Evolutionary conservation across 225 moss, liverwort and hornwort genomes (phyloP), one percentile per base, ranked within the genome.

Genomic region (Straminergon stramineum): DNA sequence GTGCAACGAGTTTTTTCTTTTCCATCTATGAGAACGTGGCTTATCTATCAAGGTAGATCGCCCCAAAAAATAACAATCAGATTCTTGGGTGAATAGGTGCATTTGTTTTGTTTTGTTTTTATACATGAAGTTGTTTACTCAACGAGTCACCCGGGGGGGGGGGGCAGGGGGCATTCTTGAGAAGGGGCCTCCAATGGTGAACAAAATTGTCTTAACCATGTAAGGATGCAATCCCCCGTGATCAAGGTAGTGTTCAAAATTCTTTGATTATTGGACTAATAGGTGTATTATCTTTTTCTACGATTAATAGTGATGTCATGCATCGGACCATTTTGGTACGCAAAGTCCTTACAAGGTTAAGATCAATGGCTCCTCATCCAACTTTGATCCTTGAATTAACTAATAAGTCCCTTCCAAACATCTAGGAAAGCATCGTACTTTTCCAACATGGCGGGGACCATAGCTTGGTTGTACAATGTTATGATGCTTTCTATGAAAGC

Each of bases 21-120:
- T 17, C 2, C 2, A 6, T 31, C 5, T 55, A 37, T 1, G 0
- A 37, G 1, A 17, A 37, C 0, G 4, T 1, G 2, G 5, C 10
- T 53, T 23, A 24, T 56, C 15, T 48, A 56, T 0, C 16, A 4
- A 35, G 35, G 23, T 78, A 37, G 78, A 37, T 39, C 39, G 70
- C 13, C n/a, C n/a, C n/a, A 69, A 13, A 69, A 45, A 10, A 45
- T 30, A 16, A n/a, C n/a, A n/a, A 75, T 30, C 1, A 6, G 1
- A 57, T 57, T 57, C 2, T 0, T 27, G 3, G 17, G 58, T n/a
- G 39, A n/a, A 17, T 27, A n/a, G 7, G 26, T n/a, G 10, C 0
- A 0, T 35, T 35, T 51, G n/a, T 51, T 55, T 34, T 45, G 45
- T 8, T 45, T 6, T 0, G 0, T 37, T 24, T 75, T 2, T 24